A percentile compares a stretch with the other conserved stretches of the same genome.
Evolutionary conservation across 176 grass and related monocot species (phyloP).

Genomic region (Aechmea fasciata): DNA sequence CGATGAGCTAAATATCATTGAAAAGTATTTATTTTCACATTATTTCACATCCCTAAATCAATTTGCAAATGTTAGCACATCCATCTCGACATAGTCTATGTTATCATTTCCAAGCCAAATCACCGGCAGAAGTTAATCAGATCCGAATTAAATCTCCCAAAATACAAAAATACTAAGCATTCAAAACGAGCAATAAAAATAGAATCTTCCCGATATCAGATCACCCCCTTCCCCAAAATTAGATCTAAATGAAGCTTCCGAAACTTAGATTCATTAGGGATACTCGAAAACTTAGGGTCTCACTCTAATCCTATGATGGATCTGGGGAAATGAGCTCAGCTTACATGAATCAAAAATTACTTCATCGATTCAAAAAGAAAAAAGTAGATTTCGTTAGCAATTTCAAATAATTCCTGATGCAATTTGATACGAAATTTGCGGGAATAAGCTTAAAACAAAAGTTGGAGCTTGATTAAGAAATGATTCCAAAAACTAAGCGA

Average conservation of each 20-base stretch:
- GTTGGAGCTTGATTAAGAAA: background rate
- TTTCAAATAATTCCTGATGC: background rate
- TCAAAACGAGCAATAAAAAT: background rate
- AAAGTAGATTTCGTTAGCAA: background rate
- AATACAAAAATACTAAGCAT: background rate
- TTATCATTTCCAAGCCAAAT: background rate
- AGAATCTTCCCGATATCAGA: background rate
- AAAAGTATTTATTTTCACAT: no score
- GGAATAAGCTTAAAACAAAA: background rate
- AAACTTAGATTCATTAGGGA: background rate
- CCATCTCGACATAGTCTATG: background rate
- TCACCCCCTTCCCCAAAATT: background rate
- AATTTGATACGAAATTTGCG: no score
- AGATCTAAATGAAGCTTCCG: background rate
- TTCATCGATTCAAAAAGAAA: background rate
- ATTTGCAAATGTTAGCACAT: no score
- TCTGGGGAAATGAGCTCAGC: background rate
- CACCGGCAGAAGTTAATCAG: background rate
- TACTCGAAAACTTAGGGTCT: background rate
- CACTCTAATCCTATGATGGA: background rate
- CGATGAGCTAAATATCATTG: no score
- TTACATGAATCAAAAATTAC: background rate
- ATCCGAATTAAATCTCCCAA: background rate
- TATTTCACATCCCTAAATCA: no score
- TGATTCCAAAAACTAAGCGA: background rate